Percentiles rank a stretch among this genome's conserved stretches.
Evolutionary conservation across 164 flowering plant genomes (phyloP).

Genomic region (Tetracentron sinense): DNA sequence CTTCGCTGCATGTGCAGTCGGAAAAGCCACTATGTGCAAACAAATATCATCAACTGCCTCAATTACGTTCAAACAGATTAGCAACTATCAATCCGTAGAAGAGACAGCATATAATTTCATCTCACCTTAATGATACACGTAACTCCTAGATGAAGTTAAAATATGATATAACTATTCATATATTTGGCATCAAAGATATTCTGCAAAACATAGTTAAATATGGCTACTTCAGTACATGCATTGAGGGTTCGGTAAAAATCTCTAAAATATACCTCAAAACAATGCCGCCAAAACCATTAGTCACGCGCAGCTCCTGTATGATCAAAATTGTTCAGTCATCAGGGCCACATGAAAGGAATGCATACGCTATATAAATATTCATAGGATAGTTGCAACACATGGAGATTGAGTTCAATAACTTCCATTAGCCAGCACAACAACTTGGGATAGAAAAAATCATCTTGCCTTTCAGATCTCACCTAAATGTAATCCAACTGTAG

Average conservation of each 20-base stretch:
- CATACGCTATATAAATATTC: background rate
- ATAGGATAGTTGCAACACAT: no score
- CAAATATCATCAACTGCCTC: background rate
- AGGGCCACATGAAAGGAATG: background rate
- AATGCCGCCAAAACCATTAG: slow-evolving; percentile 82
- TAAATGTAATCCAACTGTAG: background rate
- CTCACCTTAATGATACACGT: background rate
- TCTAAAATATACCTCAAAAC: slow-evolving; percentile 60
- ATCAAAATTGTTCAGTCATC: slow-evolving; percentile 10
- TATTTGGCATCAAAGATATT: background rate
- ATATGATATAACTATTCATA: background rate
- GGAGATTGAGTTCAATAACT: background rate
- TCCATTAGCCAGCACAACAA: background rate
- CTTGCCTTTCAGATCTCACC: background rate
- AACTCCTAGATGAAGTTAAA: background rate
- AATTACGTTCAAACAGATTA: no score
- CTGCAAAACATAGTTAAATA: background rate
- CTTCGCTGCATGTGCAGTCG: no score
- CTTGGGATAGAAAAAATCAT: background rate
- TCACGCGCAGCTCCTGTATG: slow-evolving; percentile 90
- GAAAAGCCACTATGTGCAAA: background rate
- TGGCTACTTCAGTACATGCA: background rate
- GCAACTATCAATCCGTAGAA: background rate
- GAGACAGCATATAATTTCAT: background rate
- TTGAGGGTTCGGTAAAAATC: background rate